A percentile compares a stretch with the other conserved stretches of the same genome.
Evolutionary conservation across 179 eudicot genomes (phyloP).

Genomic region (Spinacia oleracea): DNA sequence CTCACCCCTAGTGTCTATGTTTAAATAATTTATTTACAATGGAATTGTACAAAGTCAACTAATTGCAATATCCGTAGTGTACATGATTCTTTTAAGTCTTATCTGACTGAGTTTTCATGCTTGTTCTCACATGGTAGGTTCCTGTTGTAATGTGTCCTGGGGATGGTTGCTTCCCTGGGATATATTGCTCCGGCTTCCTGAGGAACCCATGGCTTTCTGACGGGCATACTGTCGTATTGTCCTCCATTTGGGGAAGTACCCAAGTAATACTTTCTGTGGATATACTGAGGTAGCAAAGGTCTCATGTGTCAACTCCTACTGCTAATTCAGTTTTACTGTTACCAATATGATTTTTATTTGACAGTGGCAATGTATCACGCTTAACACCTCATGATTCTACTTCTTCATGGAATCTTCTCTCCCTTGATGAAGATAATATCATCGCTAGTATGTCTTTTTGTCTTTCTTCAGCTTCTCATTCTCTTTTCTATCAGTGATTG

Average conservation of each 20-base stretch:
- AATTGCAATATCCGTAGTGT: no score
- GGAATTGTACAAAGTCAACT: background rate
- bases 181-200: slow-evolving; percentile 55
- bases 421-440: slow-evolving; percentile 79
- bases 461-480: slow-evolving; percentile 2
- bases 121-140: slow-evolving; percentile 49
- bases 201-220: slow-evolving; percentile 87
- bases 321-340: background rate
- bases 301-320: slow-evolving; percentile 7
- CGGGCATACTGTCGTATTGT: slow-evolving; percentile 71
- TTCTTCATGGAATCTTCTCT: slow-evolving; percentile 73
- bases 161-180: slow-evolving; percentile 83
- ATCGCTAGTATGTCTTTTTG: slow-evolving; percentile 61
- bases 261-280: slow-evolving; percentile 74
- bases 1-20: background rate
- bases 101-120: slow-evolving; percentile 12
- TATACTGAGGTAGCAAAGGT: slow-evolving; percentile 53
- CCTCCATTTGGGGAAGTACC: slow-evolving; percentile 84
- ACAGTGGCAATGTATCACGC: slow-evolving; percentile 69
- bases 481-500: no score
- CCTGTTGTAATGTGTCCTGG: slow-evolving; percentile 82
- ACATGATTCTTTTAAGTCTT: background rate
- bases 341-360: slow-evolving; percentile 23
- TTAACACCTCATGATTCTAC: slow-evolving; percentile 58
- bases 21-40: no score